Conservation (phyloP, 371 early-diverging fungal genomes). For the Lichtheimia ornata region DNA sequence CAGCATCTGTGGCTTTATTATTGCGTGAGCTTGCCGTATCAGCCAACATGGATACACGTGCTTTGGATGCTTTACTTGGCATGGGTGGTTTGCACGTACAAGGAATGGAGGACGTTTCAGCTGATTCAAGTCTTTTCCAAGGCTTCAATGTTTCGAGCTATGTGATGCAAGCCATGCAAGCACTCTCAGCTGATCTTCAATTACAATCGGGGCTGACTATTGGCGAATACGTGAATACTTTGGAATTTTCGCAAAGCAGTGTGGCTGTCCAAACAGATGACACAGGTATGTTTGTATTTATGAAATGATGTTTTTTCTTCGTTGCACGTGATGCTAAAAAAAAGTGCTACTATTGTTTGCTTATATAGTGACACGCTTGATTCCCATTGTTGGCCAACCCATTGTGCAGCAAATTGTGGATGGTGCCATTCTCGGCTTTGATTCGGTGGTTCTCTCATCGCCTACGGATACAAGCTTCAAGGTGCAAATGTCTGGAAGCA, state of each 20-base stretch:
- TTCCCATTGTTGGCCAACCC: constrained; percentile 61
- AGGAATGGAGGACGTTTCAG: constrained; percentile 34
- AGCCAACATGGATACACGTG: constrained; percentile 42
- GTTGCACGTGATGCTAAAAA: too few relatives aligned
- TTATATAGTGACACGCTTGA: constrained; percentile 41
- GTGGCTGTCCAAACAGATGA: constrained; percentile 47
- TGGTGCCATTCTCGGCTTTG: constrained; percentile 49
- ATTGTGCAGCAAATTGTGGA: constrained; percentile 62
- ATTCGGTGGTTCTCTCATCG: constrained; percentile 49
- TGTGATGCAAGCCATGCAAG: constrained; percentile 53
- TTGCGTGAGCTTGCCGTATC: constrained; percentile 54
- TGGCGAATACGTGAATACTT: constrained; percentile 51
- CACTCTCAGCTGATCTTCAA: constrained; percentile 54
- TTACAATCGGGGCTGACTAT: constrained; percentile 51
- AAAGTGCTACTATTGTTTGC: constrained; percentile 8
- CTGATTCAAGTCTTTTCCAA: constrained; percentile 43
- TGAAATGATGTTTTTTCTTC: too few relatives aligned
- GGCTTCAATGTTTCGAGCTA: constrained; percentile 54
- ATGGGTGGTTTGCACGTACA: constrained; percentile 49
- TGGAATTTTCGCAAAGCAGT: constrained; percentile 49
- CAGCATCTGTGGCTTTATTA: constrained; percentile 45
- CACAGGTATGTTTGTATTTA: too few relatives aligned
- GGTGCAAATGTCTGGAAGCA: constrained; percentile 57
- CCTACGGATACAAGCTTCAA: constrained; percentile 53
- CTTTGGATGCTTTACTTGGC: constrained; percentile 52